These are phyloP conservation scores for Blastocystis sp. DNA, from an alignment of 352 stramenopile species.

Conservation along the genomic window DNA sequence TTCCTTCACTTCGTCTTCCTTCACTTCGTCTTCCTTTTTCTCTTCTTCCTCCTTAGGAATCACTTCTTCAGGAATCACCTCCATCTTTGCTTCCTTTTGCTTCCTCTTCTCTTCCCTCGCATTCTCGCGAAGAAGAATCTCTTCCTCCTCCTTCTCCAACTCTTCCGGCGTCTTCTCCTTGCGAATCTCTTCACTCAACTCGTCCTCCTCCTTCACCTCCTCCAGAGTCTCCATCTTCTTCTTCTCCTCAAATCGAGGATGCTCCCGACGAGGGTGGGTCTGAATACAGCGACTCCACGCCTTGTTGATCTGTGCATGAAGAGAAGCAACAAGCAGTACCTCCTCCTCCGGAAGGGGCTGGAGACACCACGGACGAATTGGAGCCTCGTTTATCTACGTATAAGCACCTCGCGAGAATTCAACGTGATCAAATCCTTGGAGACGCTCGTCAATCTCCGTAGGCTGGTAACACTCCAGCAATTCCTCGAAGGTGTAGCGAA, in stretches of 20 bases:
- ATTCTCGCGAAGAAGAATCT: neutral
- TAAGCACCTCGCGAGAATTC: neutral
- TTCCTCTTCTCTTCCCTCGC: neutral
- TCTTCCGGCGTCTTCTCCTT: neutral
- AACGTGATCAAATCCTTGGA: neutral
- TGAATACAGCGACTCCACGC: neutral
- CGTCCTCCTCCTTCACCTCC: conserved; percentile 16
- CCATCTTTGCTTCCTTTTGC: neutral
- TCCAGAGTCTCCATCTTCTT: neutral
- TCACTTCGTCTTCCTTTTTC: neutral
- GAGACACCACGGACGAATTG: neutral
- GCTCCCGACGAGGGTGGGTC: neutral
- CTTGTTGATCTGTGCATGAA: neutral
- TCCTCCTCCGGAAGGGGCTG: neutral
- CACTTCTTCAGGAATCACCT: neutral
- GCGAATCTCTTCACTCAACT: neutral
- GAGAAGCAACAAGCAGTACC: neutral
- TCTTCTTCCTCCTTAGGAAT: neutral
- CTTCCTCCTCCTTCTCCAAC: conserved; percentile 26
- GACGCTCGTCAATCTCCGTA: neutral
- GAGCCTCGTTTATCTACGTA: neutral
- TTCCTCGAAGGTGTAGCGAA: neutral
- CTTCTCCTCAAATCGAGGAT: neutral
- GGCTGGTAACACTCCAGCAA: neutral
- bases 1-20: neutral